These are phyloP conservation scores for Penicillium macrosclerotiorum DNA, from an alignment of 495 filamentous ascomycete species.

Conservation along the genomic window DNA sequence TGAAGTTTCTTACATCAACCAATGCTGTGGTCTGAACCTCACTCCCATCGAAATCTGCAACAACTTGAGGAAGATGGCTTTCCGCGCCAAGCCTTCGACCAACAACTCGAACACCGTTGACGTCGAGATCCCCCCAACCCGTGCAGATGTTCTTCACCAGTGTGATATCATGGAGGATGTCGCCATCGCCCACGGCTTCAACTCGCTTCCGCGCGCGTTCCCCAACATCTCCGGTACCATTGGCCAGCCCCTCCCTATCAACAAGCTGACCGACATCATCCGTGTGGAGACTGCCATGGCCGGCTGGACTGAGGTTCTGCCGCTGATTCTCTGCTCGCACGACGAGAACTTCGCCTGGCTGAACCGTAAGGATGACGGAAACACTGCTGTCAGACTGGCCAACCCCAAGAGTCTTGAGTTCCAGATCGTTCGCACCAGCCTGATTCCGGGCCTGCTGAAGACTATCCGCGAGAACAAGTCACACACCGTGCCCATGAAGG, in stretches of 20 bases:
- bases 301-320: slow-evolving; percentile 95
- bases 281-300: slow-evolving; percentile 89
- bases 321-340: slow-evolving; percentile 93
- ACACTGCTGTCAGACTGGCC: slow-evolving; percentile 78
- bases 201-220: slow-evolving; percentile 80
- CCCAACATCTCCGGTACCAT: slow-evolving; percentile 81
- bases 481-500: slow-evolving; percentile 83
- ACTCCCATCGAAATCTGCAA: slow-evolving; percentile 69
- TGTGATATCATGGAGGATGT: slow-evolving; percentile 99
- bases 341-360: slow-evolving; percentile 98
- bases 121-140: slow-evolving; percentile 79
- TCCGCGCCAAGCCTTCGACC: slow-evolving; percentile 67
- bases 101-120: slow-evolving; percentile 65
- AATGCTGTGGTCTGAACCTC: slow-evolving; percentile 78
- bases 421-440: slow-evolving; percentile 87
- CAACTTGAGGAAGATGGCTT: slow-evolving; percentile 83
- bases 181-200: slow-evolving; percentile 94
- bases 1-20: slow-evolving; percentile 88
- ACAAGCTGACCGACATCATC: slow-evolving; percentile 92
- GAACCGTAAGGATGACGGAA: slow-evolving; percentile 86
- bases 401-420: slow-evolving; percentile 98
- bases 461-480: slow-evolving; percentile 93
- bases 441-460: slow-evolving; percentile 90
- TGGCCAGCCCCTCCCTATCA: slow-evolving; percentile 82
- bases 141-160: slow-evolving; percentile 93